A percentile compares a stretch with the other conserved stretches of the same genome.
phyloP scores from a whole-genome alignment of 371 early-diverging fungal species.

The Massospora cicadina region DNA sequence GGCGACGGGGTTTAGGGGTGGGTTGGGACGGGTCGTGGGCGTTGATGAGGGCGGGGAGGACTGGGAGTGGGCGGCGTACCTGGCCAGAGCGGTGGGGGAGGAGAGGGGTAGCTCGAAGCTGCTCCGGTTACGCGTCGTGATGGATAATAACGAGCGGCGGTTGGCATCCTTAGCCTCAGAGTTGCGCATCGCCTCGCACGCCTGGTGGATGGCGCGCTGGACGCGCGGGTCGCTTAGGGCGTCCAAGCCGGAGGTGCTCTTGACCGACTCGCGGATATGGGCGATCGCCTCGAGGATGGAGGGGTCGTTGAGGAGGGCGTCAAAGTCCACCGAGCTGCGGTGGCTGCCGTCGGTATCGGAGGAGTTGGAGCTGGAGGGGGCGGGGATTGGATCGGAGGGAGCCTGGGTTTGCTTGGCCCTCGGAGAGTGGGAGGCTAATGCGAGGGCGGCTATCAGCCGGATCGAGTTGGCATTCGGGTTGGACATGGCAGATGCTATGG shows the following conservation, averaged over 20 bases:
- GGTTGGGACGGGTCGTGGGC: not conserved
- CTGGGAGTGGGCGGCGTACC: not conserved
- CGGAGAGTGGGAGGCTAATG: not conserved
- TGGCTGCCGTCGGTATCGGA: conserved; percentile 91
- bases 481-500: too few species aligned
- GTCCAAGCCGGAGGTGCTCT: not conserved
- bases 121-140: not conserved
- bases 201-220: conserved; percentile 4
- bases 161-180: conserved; percentile 1
- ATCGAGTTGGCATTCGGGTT: not conserved
- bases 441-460: not conserved
- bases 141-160: not conserved
- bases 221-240: conserved; percentile 1
- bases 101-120: not conserved
- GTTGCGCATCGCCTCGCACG: conserved; percentile 4
- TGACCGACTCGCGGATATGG: not conserved
- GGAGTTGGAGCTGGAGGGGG: conserved; percentile 92
- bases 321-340: conserved; percentile 54
- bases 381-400: conserved; percentile 74
- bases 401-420: conserved; percentile 73
- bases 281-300: not conserved
- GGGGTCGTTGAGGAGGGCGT: conserved; percentile 4
- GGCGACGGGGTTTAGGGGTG: not conserved
- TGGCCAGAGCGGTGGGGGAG: too few species aligned
- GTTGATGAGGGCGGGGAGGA: conserved; percentile 6